phyloP scores from a whole-genome alignment of 306 rosid genomes.

The Trifolium dubium region DNA sequence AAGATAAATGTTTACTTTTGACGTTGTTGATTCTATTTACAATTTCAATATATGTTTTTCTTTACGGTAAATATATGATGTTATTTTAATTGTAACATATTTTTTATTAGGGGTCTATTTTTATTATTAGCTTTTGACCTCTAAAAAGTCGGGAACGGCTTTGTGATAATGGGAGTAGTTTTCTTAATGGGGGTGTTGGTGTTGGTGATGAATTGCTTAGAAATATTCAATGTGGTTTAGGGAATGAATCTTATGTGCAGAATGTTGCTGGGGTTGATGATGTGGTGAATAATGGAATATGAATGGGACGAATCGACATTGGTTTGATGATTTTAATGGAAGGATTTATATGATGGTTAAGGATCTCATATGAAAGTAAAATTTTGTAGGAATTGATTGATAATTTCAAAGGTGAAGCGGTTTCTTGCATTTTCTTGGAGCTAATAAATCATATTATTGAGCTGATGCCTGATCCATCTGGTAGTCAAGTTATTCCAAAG shows the following conservation, averaged over 20 bases:
- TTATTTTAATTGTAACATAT: too few species aligned
- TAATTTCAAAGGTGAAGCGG: slow-evolving; percentile 16
- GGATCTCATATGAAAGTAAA: slow-evolving; percentile 49
- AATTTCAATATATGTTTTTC: too few species aligned
- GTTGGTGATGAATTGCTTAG: neutral
- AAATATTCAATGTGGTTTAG: neutral
- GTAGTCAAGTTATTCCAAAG: slow-evolving; percentile 63
- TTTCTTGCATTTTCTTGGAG: slow-evolving; percentile 44
- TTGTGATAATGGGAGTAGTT: too few species aligned
- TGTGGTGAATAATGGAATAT: neutral
- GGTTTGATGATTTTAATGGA: slow-evolving; percentile 32
- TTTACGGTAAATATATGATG: too few species aligned
- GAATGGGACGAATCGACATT: slow-evolving; percentile 2
- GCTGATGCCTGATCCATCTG: slow-evolving; percentile 56
- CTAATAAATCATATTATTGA: slow-evolving; percentile 42
- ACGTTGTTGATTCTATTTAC: too few species aligned
- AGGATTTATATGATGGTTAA: slow-evolving; percentile 45
- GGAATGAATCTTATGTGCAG: neutral
- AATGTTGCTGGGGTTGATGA: slow-evolving; percentile 3
- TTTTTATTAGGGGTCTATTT: too few species aligned
- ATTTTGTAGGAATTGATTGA: slow-evolving; percentile 47
- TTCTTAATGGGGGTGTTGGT: too few species aligned
- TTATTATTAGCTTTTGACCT: too few species aligned
- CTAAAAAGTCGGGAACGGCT: too few species aligned
- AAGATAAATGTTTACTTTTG: too few species aligned